These are phyloP conservation scores for Rheum nobile DNA, from an alignment of 148 eudicot species.

Conservation along the genomic window DNA sequence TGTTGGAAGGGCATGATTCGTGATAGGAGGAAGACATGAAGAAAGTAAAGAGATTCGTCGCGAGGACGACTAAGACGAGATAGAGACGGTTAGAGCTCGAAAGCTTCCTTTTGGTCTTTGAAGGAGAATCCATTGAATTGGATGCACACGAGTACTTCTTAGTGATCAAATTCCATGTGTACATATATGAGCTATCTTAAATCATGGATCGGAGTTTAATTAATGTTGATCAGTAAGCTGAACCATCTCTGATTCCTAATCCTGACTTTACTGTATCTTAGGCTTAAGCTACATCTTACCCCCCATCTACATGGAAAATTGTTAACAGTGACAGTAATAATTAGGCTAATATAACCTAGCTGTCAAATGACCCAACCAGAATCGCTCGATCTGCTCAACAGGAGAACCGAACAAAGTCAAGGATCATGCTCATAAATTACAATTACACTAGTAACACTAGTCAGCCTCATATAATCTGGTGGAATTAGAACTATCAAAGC, in stretches of 20 bases:
- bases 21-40: conserved; percentile 43
- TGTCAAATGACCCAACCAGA: no score
- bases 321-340: background rate
- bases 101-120: background rate
- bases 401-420: no score
- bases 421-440: no score
- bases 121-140: background rate
- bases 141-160: no score
- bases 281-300: background rate
- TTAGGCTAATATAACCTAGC: no score
- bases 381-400: no score
- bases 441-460: no score
- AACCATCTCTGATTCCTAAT: background rate
- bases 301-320: background rate
- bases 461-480: no score
- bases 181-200: background rate
- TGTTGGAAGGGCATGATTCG: conserved; percentile 11
- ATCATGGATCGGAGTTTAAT: no score
- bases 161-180: background rate
- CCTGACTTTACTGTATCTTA: background rate
- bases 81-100: background rate
- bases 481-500: no score
- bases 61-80: background rate
- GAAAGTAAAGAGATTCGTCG: conserved; percentile 60
- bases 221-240: no score